Conservation (phyloP, 2,329 filamentous ascomycete species). For the Aspergillus unguis region DNA sequence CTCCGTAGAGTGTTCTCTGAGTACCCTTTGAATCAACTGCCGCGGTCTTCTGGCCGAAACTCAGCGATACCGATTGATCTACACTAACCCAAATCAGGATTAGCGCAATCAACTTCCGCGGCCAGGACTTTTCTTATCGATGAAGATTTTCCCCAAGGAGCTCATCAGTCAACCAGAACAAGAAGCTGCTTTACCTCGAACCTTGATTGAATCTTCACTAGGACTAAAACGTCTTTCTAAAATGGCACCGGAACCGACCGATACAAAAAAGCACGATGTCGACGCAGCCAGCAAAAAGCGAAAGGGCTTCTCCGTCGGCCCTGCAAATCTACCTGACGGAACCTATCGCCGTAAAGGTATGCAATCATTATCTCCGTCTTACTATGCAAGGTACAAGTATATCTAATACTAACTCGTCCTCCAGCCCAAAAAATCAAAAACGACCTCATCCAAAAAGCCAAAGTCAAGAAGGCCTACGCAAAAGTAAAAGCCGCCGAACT, state of each 20-base stretch:
- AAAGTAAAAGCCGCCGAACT: constrained; percentile 71
- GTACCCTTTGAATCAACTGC: too few relatives aligned
- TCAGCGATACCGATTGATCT: background rate
- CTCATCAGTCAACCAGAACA: background rate
- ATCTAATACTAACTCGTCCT: background rate
- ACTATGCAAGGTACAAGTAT: background rate
- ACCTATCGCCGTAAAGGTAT: constrained; percentile 76
- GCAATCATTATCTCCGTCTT: background rate
- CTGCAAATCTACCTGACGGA: constrained; percentile 86
- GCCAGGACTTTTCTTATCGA: background rate
- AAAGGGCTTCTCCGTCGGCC: constrained; percentile 81
- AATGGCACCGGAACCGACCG: constrained; percentile 62
- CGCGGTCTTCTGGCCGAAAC: background rate
- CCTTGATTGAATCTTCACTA: background rate
- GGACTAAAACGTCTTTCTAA: constrained; percentile 11
- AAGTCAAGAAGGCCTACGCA: constrained; percentile 86
- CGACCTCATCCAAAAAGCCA: constrained; percentile 84
- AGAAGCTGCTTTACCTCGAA: background rate
- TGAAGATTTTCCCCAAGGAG: constrained; percentile 5
- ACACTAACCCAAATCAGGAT: background rate
- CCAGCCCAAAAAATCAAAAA: constrained; percentile 84
- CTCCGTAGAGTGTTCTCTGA: too few relatives aligned
- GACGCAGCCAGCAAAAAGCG: constrained; percentile 48
- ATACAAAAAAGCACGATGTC: constrained; percentile 47
- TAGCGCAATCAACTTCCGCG: background rate